phyloP scores from a whole-genome alignment of 306 rosid species.

The Alnus glutinosa region DNA sequence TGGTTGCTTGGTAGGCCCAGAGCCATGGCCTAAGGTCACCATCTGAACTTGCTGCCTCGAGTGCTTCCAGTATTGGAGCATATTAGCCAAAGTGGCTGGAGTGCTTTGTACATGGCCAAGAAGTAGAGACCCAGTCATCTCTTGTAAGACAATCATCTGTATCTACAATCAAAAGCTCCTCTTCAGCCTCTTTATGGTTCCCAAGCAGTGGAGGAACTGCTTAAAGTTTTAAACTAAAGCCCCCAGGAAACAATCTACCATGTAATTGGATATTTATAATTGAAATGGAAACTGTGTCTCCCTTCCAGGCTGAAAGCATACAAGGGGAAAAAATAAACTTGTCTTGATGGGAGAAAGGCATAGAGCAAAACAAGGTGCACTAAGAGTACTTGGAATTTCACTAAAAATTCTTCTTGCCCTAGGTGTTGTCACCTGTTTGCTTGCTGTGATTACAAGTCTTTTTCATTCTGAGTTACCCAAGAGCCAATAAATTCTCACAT shows the following conservation, averaged over 20 bases:
- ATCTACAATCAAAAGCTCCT: neutral
- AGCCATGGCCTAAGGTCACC: slow-evolving; percentile 1
- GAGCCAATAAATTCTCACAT: neutral
- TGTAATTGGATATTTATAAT: slow-evolving; percentile 31
- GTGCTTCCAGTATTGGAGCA: slow-evolving; percentile 51
- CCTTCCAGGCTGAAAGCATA: neutral
- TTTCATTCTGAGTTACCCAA: slow-evolving; percentile 27
- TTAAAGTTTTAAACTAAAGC: slow-evolving; percentile 25
- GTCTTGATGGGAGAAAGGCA: neutral
- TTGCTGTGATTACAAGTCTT: slow-evolving; percentile 15
- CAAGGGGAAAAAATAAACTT: neutral
- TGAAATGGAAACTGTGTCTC: neutral
- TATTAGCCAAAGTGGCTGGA: slow-evolving; percentile 34
- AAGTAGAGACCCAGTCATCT: slow-evolving; percentile 18
- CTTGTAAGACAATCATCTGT: slow-evolving; percentile 11
- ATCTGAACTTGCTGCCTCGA: slow-evolving; percentile 30
- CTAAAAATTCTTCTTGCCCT: slow-evolving; percentile 1
- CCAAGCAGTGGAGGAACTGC: slow-evolving; percentile 29
- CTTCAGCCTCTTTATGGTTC: slow-evolving; percentile 27
- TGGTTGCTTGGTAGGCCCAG: too few species aligned
- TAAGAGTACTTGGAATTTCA: slow-evolving; percentile 8
- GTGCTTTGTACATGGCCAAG: slow-evolving; percentile 17
- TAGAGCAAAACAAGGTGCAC: slow-evolving; percentile 34
- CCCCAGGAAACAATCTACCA: slow-evolving; percentile 20
- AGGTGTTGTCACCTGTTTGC: slow-evolving; percentile 28